Evolutionary conservation across 768 basidiomycete species (phyloP).

Genomic region (Suillus spraguei): DNA sequence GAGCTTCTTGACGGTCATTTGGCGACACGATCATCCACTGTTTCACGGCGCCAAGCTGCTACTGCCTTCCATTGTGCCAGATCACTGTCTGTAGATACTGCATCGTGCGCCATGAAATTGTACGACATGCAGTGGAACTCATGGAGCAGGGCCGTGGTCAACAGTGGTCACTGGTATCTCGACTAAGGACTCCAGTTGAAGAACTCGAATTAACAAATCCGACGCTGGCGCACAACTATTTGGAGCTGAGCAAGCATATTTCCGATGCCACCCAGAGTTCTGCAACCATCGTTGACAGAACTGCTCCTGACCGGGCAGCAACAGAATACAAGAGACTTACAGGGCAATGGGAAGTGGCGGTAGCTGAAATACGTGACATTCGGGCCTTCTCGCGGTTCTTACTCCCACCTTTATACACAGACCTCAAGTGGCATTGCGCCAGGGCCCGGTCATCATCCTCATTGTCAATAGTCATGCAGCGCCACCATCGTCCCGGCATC

Average conservation of each 20-base stretch:
- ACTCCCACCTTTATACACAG: not conserved
- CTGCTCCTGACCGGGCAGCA: not conserved
- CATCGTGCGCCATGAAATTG: slow-evolving; percentile 18
- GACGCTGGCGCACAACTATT: not conserved
- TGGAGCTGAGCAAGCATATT: not conserved
- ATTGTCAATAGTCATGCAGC: not conserved
- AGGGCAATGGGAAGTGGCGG: not conserved
- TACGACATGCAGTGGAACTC: slow-evolving; percentile 25
- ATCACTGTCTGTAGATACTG: not conserved
- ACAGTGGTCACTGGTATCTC: slow-evolving; percentile 29
- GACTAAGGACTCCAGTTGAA: slow-evolving; percentile 22
- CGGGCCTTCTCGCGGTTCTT: not conserved
- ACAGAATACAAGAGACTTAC: not conserved
- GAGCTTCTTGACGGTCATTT: not conserved
- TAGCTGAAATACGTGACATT: not conserved
- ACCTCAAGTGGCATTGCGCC: not conserved
- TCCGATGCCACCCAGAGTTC: not conserved
- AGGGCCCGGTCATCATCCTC: not conserved
- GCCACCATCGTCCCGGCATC: not conserved
- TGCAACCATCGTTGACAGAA: not conserved
- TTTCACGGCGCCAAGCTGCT: not conserved
- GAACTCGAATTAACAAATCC: not conserved
- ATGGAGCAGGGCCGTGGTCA: slow-evolving; percentile 23
- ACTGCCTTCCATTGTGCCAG: not conserved
- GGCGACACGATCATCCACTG: not conserved